Evolutionary conservation across 2,329 filamentous ascomycete genomes (phyloP).

Genomic region (Hortaea werneckii): DNA sequence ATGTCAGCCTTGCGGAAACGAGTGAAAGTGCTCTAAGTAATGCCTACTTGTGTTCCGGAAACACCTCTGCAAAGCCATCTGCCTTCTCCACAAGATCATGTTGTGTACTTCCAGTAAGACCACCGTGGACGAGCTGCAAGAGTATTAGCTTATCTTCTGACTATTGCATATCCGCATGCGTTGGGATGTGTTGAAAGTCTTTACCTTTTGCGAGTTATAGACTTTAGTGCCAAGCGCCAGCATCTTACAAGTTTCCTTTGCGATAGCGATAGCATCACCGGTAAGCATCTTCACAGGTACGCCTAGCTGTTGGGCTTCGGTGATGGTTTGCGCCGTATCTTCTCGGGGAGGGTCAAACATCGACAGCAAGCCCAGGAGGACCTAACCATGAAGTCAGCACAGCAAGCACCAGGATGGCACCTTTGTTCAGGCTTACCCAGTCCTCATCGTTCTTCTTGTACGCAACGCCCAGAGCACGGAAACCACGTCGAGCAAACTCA

Average conservation of each 20-base stretch:
- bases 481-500: constrained; percentile 69
- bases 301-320: constrained; percentile 66
- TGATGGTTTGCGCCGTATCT: constrained; percentile 67
- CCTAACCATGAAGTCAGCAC: constrained; percentile 30
- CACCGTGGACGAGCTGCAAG: constrained; percentile 55
- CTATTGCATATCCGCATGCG: neutral
- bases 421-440: constrained; percentile 36
- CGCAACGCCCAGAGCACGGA: constrained; percentile 69
- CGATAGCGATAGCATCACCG: constrained; percentile 69
- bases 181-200: too few species aligned
- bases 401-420: too few species aligned
- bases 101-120: constrained; percentile 61
- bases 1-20: too few species aligned
- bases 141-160: neutral
- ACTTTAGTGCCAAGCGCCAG: constrained; percentile 69
- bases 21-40: too few species aligned
- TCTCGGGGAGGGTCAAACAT: constrained; percentile 74
- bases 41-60: constrained; percentile 56
- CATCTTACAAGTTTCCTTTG: constrained; percentile 76
- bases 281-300: constrained; percentile 74
- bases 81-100: constrained; percentile 68
- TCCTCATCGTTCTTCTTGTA: constrained; percentile 66
- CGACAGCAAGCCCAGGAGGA: constrained; percentile 64
- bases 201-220: constrained; percentile 69
- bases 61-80: constrained; percentile 64